Percentiles rank a stretch among this genome's conserved stretches.
These are phyloP conservation scores for Ascochyta fabae DNA, from an alignment of 2,329 filamentous ascomycete species.

Conservation along the genomic window DNA sequence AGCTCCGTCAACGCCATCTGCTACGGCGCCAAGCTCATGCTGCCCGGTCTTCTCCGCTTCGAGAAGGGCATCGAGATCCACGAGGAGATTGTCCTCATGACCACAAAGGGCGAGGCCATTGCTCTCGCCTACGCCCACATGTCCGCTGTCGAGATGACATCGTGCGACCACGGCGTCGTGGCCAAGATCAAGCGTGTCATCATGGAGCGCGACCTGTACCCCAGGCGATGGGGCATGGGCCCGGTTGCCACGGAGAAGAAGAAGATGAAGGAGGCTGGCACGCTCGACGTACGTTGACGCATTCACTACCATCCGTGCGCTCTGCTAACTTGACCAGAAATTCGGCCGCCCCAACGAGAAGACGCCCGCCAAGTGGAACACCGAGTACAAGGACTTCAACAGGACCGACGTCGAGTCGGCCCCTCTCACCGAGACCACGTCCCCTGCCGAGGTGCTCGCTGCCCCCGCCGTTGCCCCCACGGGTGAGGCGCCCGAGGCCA, in stretches of 20 bases:
- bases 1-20: slow-evolving; percentile 95
- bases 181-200: slow-evolving; percentile 99
- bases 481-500: slow-evolving; percentile 52
- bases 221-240: slow-evolving; percentile 93
- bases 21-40: slow-evolving; percentile 99
- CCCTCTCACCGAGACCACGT: slow-evolving; percentile 42
- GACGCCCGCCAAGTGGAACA: slow-evolving; percentile 91
- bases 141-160: slow-evolving; percentile 96
- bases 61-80: slow-evolving; percentile 91
- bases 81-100: slow-evolving; percentile 97
- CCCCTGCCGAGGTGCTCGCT: slow-evolving; percentile 44
- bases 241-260: slow-evolving; percentile 96
- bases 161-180: slow-evolving; percentile 96
- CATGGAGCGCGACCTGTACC: slow-evolving; percentile 99
- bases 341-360: slow-evolving; percentile 90
- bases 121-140: slow-evolving; percentile 96
- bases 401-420: slow-evolving; percentile 32
- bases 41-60: slow-evolving; percentile 92
- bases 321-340: slow-evolving; percentile 65
- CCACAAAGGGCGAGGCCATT: slow-evolving; percentile 98
- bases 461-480: slow-evolving; percentile 46
- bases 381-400: slow-evolving; percentile 84
- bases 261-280: slow-evolving; percentile 98
- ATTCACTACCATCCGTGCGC: not conserved
- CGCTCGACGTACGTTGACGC: slow-evolving; percentile 73